Evolutionary conservation across 2,329 filamentous ascomycete species (phyloP).

Genomic region (Macrophomina tecta): DNA sequence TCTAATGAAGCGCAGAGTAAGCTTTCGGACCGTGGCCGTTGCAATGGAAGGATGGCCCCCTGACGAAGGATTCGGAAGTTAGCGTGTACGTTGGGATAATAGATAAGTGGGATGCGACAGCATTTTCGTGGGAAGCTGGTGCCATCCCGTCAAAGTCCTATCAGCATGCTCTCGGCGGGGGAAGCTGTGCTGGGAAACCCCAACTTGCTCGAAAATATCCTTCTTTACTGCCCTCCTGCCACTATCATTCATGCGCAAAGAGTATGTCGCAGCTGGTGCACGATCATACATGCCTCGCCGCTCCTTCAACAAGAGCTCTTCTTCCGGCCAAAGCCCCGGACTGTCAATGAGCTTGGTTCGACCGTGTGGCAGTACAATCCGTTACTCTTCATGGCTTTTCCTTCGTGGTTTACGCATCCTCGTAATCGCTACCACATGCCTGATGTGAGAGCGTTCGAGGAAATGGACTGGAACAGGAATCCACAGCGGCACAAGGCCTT

Average conservation of each 20-base stretch:
- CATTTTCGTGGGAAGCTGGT: not conserved
- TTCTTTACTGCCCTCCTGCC: not conserved
- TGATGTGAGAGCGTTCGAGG: conserved; percentile 13
- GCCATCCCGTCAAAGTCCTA: not conserved
- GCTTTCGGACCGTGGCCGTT: not conserved
- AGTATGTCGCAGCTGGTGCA: conserved; percentile 37
- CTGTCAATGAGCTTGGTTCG: not conserved
- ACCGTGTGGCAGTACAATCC: conserved; percentile 34
- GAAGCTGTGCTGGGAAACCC: not conserved
- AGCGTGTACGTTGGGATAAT: not conserved
- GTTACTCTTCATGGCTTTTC: conserved; percentile 28
- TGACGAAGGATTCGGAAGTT: not conserved
- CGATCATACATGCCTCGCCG: conserved; percentile 36
- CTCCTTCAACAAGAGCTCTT: conserved; percentile 42
- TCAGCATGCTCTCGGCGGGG: not conserved
- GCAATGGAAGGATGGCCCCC: not conserved
- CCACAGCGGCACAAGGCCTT: conserved; percentile 33
- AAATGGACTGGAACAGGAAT: conserved; percentile 25
- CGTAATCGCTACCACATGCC: conserved; percentile 33
- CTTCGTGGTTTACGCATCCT: conserved; percentile 33
- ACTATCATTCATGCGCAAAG: conserved; percentile 41
- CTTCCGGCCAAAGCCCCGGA: conserved; percentile 37
- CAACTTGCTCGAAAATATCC: conserved; percentile 1
- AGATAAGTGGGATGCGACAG: not conserved
- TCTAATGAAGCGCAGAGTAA: not conserved